Evolutionary conservation across 2,329 filamentous ascomycete genomes (phyloP), one percentile per base, ranked within the genome.

Genomic region (Neoarthrinium moseri): DNA sequence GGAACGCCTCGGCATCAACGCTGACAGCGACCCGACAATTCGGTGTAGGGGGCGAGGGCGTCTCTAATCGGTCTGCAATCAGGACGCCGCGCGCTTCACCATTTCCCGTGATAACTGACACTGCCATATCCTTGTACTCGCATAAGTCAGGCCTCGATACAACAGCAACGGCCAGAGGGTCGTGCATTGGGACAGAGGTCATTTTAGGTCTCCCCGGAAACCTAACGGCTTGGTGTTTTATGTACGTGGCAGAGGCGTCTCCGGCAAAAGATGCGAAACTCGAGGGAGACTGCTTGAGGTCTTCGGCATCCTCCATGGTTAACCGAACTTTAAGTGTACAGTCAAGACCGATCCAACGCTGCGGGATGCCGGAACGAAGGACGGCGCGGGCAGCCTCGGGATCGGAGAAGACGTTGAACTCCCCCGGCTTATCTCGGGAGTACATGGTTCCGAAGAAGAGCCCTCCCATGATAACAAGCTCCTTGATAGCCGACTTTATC

Each of bases 21-120:
- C 40, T 32, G n/a, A 43, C 30, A 33, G 45, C 39, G 13, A 46
- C 44, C 12, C 44, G 36, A 26, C 44, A 46, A 26, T 46, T 46
- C 10, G 44, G 36, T 20, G 23, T 34, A 13, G 44, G 44, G 11
- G 44, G 44, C 15, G 29, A 12, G 6, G 44, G 44, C 6, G 26
- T 15, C 37, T 46, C 44, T 37, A 46, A 26, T 7, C 44, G 44
- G 32, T 46, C 44, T 21, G 24, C 44, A 30, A 46, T 41, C 36
- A 46, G 33, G 20, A 46, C 24, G 26, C 44, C 44, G 17, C 37
- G 36, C 17, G 36, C 44, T 37, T 46, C 32, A 21, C 44, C 29
- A 23, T 46, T 37, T 13, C 44, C 44, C 36, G 44, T 46, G 17
- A 46, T 33, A 23, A 46, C 32, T 20, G 26, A 29, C 21, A 46